Evolutionary conservation across 2,329 filamentous ascomycete genomes (phyloP).

Genomic region (Ceratocystis lukuohia): DNA sequence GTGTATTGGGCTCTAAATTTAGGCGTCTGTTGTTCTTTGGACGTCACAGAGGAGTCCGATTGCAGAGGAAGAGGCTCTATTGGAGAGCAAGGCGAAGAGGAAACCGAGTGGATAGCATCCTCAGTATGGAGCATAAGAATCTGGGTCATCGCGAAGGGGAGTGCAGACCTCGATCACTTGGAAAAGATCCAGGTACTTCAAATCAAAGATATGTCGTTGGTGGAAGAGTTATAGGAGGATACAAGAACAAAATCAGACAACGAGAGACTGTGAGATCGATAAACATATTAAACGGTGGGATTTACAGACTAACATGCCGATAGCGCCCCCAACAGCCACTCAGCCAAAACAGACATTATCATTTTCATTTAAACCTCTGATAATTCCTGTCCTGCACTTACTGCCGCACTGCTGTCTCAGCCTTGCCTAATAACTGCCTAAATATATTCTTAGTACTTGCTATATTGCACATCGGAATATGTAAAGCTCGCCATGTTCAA

Average conservation of each 20-base stretch:
- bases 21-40: neutral
- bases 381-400: neutral
- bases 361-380: too few relatives aligned
- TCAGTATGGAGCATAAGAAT: neutral
- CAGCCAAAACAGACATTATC: too few relatives aligned
- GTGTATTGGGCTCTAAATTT: neutral
- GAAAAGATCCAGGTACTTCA: too few relatives aligned
- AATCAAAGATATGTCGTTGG: too few relatives aligned
- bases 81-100: neutral
- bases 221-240: neutral
- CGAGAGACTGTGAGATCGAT: neutral
- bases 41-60: neutral
- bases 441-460: neutral
- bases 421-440: neutral
- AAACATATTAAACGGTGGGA: neutral
- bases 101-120: neutral
- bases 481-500: neutral
- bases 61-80: neutral
- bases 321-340: neutral
- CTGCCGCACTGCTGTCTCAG: neutral
- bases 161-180: too few relatives aligned
- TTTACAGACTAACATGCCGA: too few relatives aligned
- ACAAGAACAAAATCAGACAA: neutral
- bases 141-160: neutral
- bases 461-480: neutral